These are phyloP conservation scores for Pseudohalonectria lignicola DNA, from an alignment of 2,329 filamentous ascomycete genomes.

Conservation along the genomic window DNA sequence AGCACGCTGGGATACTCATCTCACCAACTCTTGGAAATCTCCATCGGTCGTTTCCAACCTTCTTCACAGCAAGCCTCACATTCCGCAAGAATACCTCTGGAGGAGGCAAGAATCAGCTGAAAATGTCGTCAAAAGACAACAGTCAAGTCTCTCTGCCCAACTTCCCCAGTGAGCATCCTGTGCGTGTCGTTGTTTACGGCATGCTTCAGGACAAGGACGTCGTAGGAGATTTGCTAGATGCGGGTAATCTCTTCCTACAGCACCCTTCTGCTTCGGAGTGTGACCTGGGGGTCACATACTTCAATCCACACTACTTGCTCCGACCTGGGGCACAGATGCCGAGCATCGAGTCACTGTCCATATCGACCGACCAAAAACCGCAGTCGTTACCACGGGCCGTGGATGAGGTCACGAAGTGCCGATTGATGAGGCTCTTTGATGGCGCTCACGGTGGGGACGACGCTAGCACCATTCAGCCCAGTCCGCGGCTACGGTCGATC, in stretches of 20 bases:
- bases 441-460: conserved; percentile 3
- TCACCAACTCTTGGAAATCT: neutral
- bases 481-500: conserved; percentile 4
- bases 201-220: conserved; percentile 1
- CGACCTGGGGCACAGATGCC: conserved; percentile 8
- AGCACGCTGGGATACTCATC: neutral
- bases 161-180: too few species aligned
- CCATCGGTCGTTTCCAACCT: neutral
- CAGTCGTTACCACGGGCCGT: neutral
- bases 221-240: conserved; percentile 1
- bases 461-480: conserved; percentile 4
- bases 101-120: neutral
- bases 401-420: conserved; percentile 5
- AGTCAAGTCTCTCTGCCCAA: too few species aligned
- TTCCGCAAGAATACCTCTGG: neutral
- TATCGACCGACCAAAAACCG: neutral
- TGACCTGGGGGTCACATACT: conserved; percentile 6
- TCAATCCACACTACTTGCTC: conserved; percentile 8
- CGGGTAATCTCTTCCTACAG: conserved; percentile 6
- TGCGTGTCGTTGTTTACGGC: conserved; percentile 5
- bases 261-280: conserved; percentile 6
- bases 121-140: too few species aligned
- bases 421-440: conserved; percentile 8
- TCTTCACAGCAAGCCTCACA: neutral
- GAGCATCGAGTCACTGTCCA: conserved; percentile 1